Evolutionary conservation across 2,329 filamentous ascomycete species (phyloP).

Genomic region (Talaromyces albobiverticillius): DNA sequence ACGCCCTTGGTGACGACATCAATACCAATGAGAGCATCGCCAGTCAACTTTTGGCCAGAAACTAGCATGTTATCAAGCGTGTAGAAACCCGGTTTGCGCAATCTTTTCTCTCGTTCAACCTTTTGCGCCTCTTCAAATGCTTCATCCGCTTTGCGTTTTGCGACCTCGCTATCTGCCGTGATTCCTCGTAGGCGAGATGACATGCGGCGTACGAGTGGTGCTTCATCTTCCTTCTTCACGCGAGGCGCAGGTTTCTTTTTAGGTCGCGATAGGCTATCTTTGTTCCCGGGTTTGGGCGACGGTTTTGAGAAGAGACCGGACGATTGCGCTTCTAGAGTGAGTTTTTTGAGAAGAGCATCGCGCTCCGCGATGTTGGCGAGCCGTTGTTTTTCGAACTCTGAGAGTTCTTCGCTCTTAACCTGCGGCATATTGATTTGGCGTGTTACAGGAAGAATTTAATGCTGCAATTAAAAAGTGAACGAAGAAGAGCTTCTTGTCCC

Average conservation of each 20-base stretch:
- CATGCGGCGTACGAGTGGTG: conserved; percentile 54
- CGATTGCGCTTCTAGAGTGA: conserved; percentile 65
- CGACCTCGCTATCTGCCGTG: conserved; percentile 64
- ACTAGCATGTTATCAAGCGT: conserved; percentile 75
- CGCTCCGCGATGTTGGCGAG: conserved; percentile 85
- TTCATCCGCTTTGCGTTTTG: conserved; percentile 67
- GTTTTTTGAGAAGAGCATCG: conserved; percentile 74
- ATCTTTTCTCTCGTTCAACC: conserved; percentile 59
- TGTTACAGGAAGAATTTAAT: neutral
- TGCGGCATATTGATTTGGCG: neutral
- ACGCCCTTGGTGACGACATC: conserved; percentile 61
- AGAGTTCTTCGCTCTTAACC: conserved; percentile 55
- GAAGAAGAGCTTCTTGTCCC: neutral
- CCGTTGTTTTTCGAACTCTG: conserved; percentile 81
- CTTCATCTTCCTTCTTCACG: conserved; percentile 52
- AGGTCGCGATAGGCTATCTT: conserved; percentile 20
- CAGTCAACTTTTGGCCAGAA: conserved; percentile 70
- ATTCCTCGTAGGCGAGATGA: conserved; percentile 63
- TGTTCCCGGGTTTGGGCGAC: conserved; percentile 28
- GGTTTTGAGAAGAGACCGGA: conserved; percentile 63
- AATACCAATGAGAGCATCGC: conserved; percentile 61
- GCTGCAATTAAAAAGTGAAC: neutral
- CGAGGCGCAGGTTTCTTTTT: conserved; percentile 25
- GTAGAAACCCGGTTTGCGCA: conserved; percentile 65
- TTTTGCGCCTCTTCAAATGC: conserved; percentile 57